Percentiles rank a stretch among this genome's conserved stretches.
Conservation (phyloP, 805 yeast genomes). For the Cyberlindnera mrakii region DNA sequence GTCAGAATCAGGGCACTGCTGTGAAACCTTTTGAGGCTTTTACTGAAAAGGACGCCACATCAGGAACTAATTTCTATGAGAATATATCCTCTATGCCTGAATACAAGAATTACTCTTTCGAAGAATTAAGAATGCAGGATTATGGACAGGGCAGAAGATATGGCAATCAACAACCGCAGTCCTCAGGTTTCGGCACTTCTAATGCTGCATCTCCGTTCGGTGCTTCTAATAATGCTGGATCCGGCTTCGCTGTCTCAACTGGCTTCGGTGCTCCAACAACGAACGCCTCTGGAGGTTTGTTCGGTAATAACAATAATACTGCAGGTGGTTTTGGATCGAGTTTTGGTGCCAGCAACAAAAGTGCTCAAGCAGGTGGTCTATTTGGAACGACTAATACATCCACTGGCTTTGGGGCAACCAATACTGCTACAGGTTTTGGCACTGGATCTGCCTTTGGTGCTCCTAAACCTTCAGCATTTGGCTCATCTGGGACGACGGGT, state of each 20-base stretch:
- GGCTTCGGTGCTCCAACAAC: conserved; percentile 10
- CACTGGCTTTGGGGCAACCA: conserved; percentile 20
- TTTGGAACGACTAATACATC: conserved; percentile 12
- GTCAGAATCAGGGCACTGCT: conserved; percentile 59
- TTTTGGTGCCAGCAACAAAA: conserved; percentile 26
- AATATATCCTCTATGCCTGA: conserved; percentile 87
- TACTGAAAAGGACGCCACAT: conserved; percentile 66
- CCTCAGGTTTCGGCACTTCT: conserved; percentile 30
- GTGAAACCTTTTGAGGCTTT: conserved; percentile 62
- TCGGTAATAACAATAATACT: conserved; percentile 28
- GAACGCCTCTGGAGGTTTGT: conserved; percentile 23
- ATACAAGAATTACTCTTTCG: conserved; percentile 72
- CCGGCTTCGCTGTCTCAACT: conserved; percentile 17
- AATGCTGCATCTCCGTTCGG: conserved; percentile 30
- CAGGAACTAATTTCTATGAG: conserved; percentile 57
- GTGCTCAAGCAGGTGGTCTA: conserved; percentile 20
- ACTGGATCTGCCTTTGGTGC: conserved; percentile 27
- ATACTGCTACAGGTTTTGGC: conserved; percentile 10
- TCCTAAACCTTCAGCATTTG: conserved; percentile 7
- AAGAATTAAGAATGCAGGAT: conserved; percentile 86
- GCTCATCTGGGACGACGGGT: conserved; percentile 12
- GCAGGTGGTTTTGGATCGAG: conserved; percentile 18
- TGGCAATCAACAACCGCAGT: conserved; percentile 36
- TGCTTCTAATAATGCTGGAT: conserved; percentile 21
- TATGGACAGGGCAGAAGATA: conserved; percentile 66